These are phyloP conservation scores for Paradendryphiella salina DNA, from an alignment of 2,329 filamentous ascomycete genomes.

Conservation along the genomic window DNA sequence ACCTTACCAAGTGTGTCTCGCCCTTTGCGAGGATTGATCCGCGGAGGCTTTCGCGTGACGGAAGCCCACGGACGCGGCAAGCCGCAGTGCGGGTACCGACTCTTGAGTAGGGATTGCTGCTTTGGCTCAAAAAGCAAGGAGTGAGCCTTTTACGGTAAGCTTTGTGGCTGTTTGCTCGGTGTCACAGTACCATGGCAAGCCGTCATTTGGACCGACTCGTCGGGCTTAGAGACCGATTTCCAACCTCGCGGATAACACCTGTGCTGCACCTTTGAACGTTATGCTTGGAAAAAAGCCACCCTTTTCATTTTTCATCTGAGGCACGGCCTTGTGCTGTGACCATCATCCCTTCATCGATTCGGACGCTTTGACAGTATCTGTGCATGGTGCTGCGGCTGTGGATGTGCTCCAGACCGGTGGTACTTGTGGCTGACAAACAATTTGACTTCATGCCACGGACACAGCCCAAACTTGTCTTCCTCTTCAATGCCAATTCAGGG, in stretches of 20 bases:
- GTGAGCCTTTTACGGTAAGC: conserved; percentile 18
- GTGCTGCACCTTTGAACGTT: conserved; percentile 19
- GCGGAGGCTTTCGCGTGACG: conserved; percentile 6
- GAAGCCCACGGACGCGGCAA: conserved; percentile 8
- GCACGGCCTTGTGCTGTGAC: conserved; percentile 4
- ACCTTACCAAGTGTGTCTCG: neutral
- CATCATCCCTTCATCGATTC: conserved; percentile 1
- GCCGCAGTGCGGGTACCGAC: conserved; percentile 10
- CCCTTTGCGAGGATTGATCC: conserved; percentile 5
- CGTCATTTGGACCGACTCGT: conserved; percentile 11
- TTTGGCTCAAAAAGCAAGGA: conserved; percentile 16
- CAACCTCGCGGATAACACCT: conserved; percentile 15
- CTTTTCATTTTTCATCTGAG: conserved; percentile 9
- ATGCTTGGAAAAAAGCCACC: conserved; percentile 9
- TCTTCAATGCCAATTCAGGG: neutral
- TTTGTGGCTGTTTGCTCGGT: conserved; percentile 24
- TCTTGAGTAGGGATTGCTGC: conserved; percentile 18
- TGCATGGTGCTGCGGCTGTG: conserved; percentile 8
- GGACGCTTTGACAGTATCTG: conserved; percentile 3
- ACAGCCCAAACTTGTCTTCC: neutral
- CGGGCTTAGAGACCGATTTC: conserved; percentile 12
- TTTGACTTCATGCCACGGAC: conserved; percentile 8
- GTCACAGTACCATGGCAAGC: conserved; percentile 17
- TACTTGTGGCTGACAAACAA: neutral
- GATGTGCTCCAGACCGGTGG: neutral